These are phyloP conservation scores for Spiraea crenata DNA, from an alignment of 331 rosid genomes.

Conservation along the genomic window DNA sequence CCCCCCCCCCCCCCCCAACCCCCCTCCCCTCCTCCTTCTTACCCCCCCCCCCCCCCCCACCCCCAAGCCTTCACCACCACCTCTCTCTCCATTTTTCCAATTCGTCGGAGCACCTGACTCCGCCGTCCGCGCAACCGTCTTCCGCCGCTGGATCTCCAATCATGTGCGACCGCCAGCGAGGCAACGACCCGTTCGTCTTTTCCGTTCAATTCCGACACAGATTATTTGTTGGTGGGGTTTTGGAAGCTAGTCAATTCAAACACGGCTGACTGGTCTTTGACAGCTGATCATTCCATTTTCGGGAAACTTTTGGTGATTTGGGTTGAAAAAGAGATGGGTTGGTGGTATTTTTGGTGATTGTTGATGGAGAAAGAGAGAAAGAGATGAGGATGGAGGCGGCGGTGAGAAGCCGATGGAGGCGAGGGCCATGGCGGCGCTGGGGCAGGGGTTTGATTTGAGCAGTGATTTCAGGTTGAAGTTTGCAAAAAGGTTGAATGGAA, in stretches of 20 bases:
- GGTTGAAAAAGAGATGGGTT: not conserved
- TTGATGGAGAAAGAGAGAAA: not conserved
- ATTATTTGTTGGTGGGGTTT: too few species aligned
- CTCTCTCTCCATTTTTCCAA: too few species aligned
- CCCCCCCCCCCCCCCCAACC: too few species aligned
- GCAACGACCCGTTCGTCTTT: too few species aligned
- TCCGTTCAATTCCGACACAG: too few species aligned
- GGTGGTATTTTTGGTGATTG: not conserved
- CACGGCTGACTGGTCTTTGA: not conserved
- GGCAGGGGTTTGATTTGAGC: conserved; percentile 85
- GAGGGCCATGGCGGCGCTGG: conserved; percentile 73
- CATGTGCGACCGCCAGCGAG: too few species aligned
- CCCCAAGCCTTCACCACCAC: too few species aligned
- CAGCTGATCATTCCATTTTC: not conserved
- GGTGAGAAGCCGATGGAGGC: conserved; percentile 36
- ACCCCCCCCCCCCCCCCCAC: too few species aligned
- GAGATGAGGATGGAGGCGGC: conserved; percentile 38
- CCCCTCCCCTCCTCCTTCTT: too few species aligned
- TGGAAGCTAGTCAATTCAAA: not conserved
- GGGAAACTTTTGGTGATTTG: not conserved
- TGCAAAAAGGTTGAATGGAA: conserved; percentile 55
- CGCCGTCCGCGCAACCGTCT: too few species aligned
- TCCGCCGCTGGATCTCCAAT: too few species aligned
- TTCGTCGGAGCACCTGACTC: too few species aligned
- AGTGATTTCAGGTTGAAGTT: conserved; percentile 82